Evolutionary conservation across 257 asterid species (phyloP), one percentile per base, ranked within the genome.

Genomic region (Gentiana dahurica): DNA sequence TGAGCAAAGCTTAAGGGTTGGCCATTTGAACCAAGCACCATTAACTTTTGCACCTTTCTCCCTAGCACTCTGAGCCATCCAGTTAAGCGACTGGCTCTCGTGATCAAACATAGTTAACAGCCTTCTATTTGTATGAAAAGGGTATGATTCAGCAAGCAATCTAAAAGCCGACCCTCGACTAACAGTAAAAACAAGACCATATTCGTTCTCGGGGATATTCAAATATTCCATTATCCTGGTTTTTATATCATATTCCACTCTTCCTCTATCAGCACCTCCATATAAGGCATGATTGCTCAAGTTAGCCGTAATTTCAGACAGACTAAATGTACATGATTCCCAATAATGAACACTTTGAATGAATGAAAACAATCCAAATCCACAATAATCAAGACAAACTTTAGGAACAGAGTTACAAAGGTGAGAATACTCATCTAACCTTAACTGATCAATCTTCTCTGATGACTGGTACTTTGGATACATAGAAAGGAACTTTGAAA

Each of bases 21-120:
- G 99, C 99, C 97, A 92, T 69, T 82, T 92, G 65, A 83, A 92
- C 99, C 99, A 92, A 0, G 99, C 97, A 43, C 97, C 85, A 8
- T 85, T 76, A 61, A 88, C 95, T 73, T 88, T 92, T 1, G 99
- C 97, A 34, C 97, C 99, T 71, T 92, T 92, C 73, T 83, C 97
- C 63, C 80, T 69, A 49, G 99, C 99, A 62, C 94, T 82, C 63
- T 88, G 99, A 66, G 79, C 95, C 99, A 92, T 88, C 97, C 95
- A 85, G 70, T 82, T 89, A 60, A 92, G 88, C 1, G 97, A 88
- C 65, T 92, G 97, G 59, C 99, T 92, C 62, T 92, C 99, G 3
- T 92, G 99, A 76, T 92, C 99, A 55, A 83, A 92, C 99, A 92
- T 92, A 4, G 99, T 88, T 75, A 92, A 63, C 78, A 92, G 54